Conservation (phyloP, 495 filamentous ascomycete species). For the Xylaria longipes region DNA sequence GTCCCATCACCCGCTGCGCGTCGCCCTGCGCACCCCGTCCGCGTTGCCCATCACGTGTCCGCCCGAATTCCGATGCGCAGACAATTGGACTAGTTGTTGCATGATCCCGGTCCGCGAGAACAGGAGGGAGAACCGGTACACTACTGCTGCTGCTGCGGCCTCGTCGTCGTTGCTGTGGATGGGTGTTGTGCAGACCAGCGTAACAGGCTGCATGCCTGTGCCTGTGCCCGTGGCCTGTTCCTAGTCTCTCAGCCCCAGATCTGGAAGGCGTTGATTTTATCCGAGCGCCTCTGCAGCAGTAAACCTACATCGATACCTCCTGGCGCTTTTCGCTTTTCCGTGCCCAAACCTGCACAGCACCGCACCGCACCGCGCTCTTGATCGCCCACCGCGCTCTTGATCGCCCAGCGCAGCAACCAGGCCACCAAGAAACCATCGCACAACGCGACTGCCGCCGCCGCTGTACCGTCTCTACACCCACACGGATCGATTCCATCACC, state of each 20-base stretch:
- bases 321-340: not conserved
- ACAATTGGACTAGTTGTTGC: constrained; percentile 8
- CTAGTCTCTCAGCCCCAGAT: not conserved
- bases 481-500: not conserved
- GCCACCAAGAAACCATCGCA: not conserved
- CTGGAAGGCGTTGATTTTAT: not conserved
- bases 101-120: constrained; percentile 1
- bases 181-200: constrained; percentile 29
- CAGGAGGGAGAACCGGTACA: not conserved
- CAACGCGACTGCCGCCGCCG: constrained; percentile 2
- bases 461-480: not conserved
- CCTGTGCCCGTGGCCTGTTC: not conserved
- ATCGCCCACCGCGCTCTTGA: not conserved
- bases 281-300: not conserved
- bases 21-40: constrained; percentile 6
- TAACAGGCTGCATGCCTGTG: constrained; percentile 40
- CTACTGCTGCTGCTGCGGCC: constrained; percentile 20
- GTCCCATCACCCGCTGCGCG: constrained; percentile 3
- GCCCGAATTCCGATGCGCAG: constrained; percentile 6
- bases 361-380: not conserved
- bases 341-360: not conserved
- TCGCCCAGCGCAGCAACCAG: not conserved
- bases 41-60: constrained; percentile 4
- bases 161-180: constrained; percentile 27
- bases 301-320: not conserved